phyloP scores from a whole-genome alignment of 2,329 filamentous ascomycete species.

The Immersiporthe knoxdaviesiana region DNA sequence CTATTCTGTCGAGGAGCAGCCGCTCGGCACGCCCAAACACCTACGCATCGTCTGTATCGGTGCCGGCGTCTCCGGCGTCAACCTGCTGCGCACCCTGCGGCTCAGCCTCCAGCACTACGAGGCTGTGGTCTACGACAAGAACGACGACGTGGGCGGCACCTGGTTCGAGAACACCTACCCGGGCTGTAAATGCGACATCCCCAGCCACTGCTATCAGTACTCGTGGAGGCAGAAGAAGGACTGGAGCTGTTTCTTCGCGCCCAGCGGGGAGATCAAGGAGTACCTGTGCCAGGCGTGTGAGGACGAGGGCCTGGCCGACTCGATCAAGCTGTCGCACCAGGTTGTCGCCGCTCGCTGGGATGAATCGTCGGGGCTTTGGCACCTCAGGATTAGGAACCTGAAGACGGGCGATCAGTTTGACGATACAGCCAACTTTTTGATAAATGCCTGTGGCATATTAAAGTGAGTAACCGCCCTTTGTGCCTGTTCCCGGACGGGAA shows the following conservation, averaged over 20 bases:
- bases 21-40: slow-evolving; percentile 44
- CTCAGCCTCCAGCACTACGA: slow-evolving; percentile 48
- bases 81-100: slow-evolving; percentile 50
- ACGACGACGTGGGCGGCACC: slow-evolving; percentile 57
- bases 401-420: slow-evolving; percentile 44
- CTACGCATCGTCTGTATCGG: slow-evolving; percentile 50
- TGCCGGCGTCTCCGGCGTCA: slow-evolving; percentile 49
- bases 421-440: slow-evolving; percentile 52
- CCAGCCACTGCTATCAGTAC: slow-evolving; percentile 65
- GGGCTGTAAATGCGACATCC: slow-evolving; percentile 60
- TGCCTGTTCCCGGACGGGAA: not conserved
- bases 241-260: slow-evolving; percentile 62
- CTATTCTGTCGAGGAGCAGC: slow-evolving; percentile 44
- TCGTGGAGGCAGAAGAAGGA: slow-evolving; percentile 62
- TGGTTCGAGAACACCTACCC: slow-evolving; percentile 65
- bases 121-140: slow-evolving; percentile 59
- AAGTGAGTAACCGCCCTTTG: slow-evolving; percentile 47
- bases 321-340: slow-evolving; percentile 48
- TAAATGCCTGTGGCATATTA: slow-evolving; percentile 55
- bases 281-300: slow-evolving; percentile 55
- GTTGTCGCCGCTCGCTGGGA: slow-evolving; percentile 51
- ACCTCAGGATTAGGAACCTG: slow-evolving; percentile 45
- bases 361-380: slow-evolving; percentile 47
- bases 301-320: slow-evolving; percentile 50
- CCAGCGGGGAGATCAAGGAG: slow-evolving; percentile 56